Evolutionary conservation across 1,139 yeast species (phyloP).

Genomic region (Saccharomyces hybrid): DNA sequence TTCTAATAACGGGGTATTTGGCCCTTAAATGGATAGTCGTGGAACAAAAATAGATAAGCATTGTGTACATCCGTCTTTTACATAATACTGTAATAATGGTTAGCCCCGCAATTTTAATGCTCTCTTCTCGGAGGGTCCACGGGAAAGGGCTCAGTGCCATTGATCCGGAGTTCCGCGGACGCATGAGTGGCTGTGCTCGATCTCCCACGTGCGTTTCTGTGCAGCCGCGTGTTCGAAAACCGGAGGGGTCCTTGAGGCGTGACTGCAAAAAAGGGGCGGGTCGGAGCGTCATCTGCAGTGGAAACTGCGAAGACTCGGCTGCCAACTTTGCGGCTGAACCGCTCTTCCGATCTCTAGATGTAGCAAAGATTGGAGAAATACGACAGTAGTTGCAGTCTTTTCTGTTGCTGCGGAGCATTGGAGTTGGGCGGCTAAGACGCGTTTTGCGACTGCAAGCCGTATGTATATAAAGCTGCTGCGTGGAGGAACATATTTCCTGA

Average conservation of each 20-base stretch:
- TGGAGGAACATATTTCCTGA: neutral
- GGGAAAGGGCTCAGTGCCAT: neutral
- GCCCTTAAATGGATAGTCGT: constrained; percentile 66
- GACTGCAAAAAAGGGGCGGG: neutral
- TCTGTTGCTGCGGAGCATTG: neutral
- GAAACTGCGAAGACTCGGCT: neutral
- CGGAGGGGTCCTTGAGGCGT: neutral
- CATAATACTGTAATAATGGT: neutral
- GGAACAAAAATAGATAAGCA: constrained; percentile 51
- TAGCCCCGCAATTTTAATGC: neutral
- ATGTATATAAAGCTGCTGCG: neutral
- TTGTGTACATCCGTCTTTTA: neutral
- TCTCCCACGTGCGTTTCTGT: neutral
- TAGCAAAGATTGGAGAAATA: neutral
- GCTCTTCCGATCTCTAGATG: no score
- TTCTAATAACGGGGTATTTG: constrained; percentile 61
- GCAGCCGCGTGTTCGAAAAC: neutral
- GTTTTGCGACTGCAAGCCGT: neutral
- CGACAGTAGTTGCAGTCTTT: neutral
- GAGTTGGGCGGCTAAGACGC: neutral
- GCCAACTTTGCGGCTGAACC: neutral
- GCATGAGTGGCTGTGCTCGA: neutral
- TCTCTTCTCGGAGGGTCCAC: neutral
- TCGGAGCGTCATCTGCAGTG: neutral
- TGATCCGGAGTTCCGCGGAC: neutral